Conservation (phyloP, 2,329 filamentous ascomycete genomes). For the Hymenoscyphus scutula region DNA sequence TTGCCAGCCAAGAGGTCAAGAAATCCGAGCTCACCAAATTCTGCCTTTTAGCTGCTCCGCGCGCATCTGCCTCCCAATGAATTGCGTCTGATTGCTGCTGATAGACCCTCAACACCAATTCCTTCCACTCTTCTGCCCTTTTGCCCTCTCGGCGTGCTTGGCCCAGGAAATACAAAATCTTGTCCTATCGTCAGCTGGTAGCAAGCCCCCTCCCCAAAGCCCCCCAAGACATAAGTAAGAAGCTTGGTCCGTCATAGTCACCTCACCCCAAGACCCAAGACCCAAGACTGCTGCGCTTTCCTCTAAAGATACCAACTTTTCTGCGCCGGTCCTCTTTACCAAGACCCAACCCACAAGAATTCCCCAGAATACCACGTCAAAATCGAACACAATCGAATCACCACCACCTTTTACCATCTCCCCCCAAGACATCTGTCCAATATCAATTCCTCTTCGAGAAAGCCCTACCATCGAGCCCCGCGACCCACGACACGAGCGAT, state of each 20-base stretch:
- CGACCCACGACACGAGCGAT: background rate
- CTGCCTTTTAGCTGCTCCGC: no score
- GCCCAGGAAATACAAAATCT: background rate
- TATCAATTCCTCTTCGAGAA: background rate
- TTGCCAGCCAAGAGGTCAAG: slow-evolving; percentile 2
- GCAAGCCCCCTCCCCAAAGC: no score
- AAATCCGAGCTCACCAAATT: slow-evolving; percentile 5
- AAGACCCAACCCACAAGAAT: background rate
- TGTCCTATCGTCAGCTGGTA: background rate
- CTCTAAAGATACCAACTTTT: no score
- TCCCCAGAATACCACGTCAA: background rate
- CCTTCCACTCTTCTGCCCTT: slow-evolving; percentile 11
- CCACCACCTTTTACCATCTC: background rate
- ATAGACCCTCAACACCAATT: background rate
- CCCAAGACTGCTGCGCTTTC: background rate
- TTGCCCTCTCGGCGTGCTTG: slow-evolving; percentile 11
- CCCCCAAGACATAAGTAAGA: slow-evolving; percentile 4
- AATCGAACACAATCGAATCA: no score
- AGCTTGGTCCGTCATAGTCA: background rate
- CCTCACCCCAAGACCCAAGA: background rate
- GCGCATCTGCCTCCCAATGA: background rate
- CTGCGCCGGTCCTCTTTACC: background rate
- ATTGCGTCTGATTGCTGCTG: background rate
- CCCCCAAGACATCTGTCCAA: background rate
- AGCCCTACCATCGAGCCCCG: background rate